These are phyloP conservation scores for Hypoxylon lienhwacheense DNA, from an alignment of 495 filamentous ascomycete genomes.

Conservation along the genomic window DNA sequence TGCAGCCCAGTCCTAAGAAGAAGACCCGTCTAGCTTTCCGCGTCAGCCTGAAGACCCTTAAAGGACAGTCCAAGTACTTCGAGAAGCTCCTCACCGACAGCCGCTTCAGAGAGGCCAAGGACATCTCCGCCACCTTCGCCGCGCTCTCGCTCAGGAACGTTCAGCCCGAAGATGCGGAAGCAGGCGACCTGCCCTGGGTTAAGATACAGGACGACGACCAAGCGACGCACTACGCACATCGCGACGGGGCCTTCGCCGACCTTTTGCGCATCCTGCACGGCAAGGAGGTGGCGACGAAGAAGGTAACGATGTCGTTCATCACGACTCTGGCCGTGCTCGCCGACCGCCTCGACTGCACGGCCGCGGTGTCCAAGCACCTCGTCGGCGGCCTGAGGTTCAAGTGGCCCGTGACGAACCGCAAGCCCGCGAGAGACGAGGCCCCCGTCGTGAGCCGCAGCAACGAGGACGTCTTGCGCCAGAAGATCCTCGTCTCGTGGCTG, in stretches of 20 bases:
- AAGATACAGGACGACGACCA: constrained; percentile 61
- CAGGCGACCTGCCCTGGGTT: constrained; percentile 55
- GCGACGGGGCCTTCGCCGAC: constrained; percentile 55
- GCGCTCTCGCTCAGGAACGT: constrained; percentile 44
- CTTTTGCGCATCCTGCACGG: constrained; percentile 62
- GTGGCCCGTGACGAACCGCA: constrained; percentile 48
- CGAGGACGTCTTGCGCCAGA: constrained; percentile 65
- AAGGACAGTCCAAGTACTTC: constrained; percentile 61
- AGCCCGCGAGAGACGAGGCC: constrained; percentile 46
- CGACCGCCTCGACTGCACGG: constrained; percentile 62
- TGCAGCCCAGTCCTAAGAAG: constrained; percentile 38
- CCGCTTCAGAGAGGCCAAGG: constrained; percentile 54
- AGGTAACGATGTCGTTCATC: constrained; percentile 54
- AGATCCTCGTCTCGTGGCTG: constrained; percentile 61
- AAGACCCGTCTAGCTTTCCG: constrained; percentile 43
- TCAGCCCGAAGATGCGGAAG: constrained; percentile 50
- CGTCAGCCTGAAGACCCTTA: constrained; percentile 43
- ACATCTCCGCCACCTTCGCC: constrained; percentile 48
- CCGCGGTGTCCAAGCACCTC: constrained; percentile 51
- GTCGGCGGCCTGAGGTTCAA: constrained; percentile 44
- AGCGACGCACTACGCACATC: constrained; percentile 55
- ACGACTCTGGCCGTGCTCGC: constrained; percentile 67
- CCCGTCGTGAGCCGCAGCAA: constrained; percentile 35
- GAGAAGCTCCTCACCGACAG: constrained; percentile 54
- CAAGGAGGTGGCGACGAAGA: constrained; percentile 37